Base-by-base conservation (phyloP, 257 asterid genomes). In the Perilla frutescens region DNA sequence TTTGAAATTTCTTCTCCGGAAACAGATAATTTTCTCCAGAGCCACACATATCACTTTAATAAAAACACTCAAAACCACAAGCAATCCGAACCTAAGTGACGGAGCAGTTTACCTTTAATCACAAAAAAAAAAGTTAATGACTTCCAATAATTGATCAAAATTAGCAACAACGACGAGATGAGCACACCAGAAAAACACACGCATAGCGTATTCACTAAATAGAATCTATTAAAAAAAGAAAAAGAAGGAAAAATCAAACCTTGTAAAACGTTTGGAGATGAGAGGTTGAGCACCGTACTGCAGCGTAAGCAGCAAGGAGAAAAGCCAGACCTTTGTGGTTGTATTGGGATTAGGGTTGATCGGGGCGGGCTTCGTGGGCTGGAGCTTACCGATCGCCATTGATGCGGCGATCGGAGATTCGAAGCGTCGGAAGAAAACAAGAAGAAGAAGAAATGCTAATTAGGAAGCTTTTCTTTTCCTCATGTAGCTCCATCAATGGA, bases 251-350 rank as follows among this genome's bases (percentile, higher is more conserved):
- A 11, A 5, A 32, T 31, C 45, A 34, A 66, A 93, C 99, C 99
- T 84, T 82, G 88, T 87, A 82, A 81, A 91, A 3, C 92, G 89
- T 71, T 88, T 91, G 78, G 98, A 89, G 86, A 93, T 89, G 75
- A 91, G 92, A 63, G 97, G 97, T 60, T 93, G 97, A 79, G 84
- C 92, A 29, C 98, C 98, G 75, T 93, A 93, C 83, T 93, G 98
- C 67, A 93, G 83, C 29, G 95, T 88, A 37, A 91, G 89, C 14
- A 93, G 79, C 77, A 89, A 29, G 1, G 96, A 95, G 65, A 80
- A 85, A 6, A 95, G 75, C 99, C 96, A 91, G 13, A 95, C 92
- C 81, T 85, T 89, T 31, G 81, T 7, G 57, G 75, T 68, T 40
- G 85, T 71, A 76, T 70, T 81, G 7, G 85, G 40, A 41, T 73